Percentiles rank a stretch among this genome's conserved stretches.
These are phyloP conservation scores for Citrus trifoliata DNA, from an alignment of 345 rosid genomes.

Conservation along the genomic window DNA sequence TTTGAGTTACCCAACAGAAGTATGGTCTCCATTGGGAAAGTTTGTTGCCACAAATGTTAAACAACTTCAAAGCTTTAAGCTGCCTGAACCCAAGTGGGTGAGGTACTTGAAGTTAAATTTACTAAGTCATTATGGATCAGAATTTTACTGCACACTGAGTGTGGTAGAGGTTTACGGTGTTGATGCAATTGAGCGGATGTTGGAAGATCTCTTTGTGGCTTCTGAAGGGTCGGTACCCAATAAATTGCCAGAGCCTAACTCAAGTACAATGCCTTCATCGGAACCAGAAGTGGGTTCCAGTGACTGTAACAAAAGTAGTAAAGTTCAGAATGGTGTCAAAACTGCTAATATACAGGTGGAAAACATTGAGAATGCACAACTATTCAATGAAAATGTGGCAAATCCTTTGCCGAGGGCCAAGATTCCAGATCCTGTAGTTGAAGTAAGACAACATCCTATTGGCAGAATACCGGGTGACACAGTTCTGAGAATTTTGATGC, in stretches of 20 bases:
- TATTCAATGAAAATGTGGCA: slow-evolving; percentile 23
- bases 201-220: slow-evolving; percentile 78
- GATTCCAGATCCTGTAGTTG: slow-evolving; percentile 53
- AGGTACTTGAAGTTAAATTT: slow-evolving; percentile 77
- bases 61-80: slow-evolving; percentile 70
- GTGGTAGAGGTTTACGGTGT: slow-evolving; percentile 82
- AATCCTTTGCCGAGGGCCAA: slow-evolving; percentile 23
- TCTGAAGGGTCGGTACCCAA: slow-evolving; percentile 36
- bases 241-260: slow-evolving; percentile 34
- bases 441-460: slow-evolving; percentile 58
- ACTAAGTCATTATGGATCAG: slow-evolving; percentile 85
- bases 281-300: slow-evolving; percentile 30
- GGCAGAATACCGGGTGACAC: slow-evolving; percentile 62
- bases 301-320: slow-evolving; percentile 28
- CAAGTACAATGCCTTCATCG: slow-evolving; percentile 21
- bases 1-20: slow-evolving; percentile 67
- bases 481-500: slow-evolving; percentile 87
- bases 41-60: slow-evolving; percentile 71
- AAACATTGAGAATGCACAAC: slow-evolving; percentile 33
- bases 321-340: slow-evolving; percentile 25
- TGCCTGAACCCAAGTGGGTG: slow-evolving; percentile 85
- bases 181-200: slow-evolving; percentile 90
- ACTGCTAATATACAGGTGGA: slow-evolving; percentile 19
- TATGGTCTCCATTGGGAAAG: slow-evolving; percentile 58
- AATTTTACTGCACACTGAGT: slow-evolving; percentile 89